Base-by-base conservation (phyloP, 768 basidiomycete genomes). In the Phylloporus arenicola region DNA sequence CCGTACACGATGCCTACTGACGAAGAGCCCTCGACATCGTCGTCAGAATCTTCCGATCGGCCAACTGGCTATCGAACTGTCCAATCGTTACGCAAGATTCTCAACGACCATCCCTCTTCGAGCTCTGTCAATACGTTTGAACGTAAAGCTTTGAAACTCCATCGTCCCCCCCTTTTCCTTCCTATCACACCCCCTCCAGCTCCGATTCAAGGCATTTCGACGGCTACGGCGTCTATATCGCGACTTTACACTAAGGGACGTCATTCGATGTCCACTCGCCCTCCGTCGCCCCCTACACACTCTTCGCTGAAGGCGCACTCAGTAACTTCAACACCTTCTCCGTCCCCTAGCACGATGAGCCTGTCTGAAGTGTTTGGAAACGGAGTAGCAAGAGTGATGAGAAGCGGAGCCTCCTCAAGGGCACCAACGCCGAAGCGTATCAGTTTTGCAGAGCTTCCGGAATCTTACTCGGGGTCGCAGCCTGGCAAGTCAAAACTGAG, bases 211-310 rank as follows among this genome's bases (percentile, higher is more conserved):
- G 75, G 78, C n/a, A 84, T 84, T 4, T 86, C 84, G 4, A 85
- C 73, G 5, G 83, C 88, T 1, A 91, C 88, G 2, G 88, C 88
- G 1, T 85, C 83, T 25, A 75, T 91, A 43, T 88, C 86, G 20
- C 75, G 84, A n/a, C 75, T 90, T 13, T 85, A 84, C 57, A 87
- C 86, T 1, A 84, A 82, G 53, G 74, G 67, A 9, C 69, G 70
- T 10, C 77, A 78, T 58, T 75, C 82, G 3, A 77, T 80, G 14
- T 84, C 84, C 4, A 82, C 86, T 1, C 76, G 82, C 4, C 70
- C 82, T 3, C 80, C 78, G 3, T 80, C 79, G 1, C 82, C 83
- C 0, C 85, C 86, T 12, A 65, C 70, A 9, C 77, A 74, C 37
- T 78, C 78, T 6, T 74, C 74, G 11, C 58, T 78, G 47, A 78